Evolutionary conservation across 1,284 basidiomycete genomes (phyloP).

Genomic region (Caloboletus firmus): DNA sequence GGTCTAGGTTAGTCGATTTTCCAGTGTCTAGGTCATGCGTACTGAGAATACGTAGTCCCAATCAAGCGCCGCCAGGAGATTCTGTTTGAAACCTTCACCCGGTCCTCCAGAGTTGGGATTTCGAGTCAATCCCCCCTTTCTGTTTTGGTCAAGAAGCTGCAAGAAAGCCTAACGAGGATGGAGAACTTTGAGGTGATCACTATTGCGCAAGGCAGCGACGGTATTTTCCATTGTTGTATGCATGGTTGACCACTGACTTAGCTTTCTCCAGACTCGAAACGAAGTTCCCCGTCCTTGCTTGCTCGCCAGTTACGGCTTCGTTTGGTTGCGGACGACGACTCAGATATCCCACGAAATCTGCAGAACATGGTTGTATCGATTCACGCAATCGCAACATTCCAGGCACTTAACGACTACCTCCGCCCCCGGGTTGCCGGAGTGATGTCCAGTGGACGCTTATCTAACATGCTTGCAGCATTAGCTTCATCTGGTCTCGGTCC

Average conservation of each 20-base stretch:
- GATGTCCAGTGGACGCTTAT: conserved; percentile 65
- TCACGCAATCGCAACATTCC: conserved; percentile 95
- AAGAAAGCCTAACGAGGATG: conserved; percentile 90
- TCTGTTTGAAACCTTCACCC: conserved; percentile 72
- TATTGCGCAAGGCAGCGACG: conserved; percentile 74
- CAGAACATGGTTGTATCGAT: conserved; percentile 93
- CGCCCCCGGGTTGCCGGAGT: conserved; percentile 86
- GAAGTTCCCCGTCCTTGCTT: conserved; percentile 81
- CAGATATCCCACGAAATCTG: conserved; percentile 81
- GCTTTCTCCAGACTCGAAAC: conserved; percentile 65
- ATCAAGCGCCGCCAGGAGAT: conserved; percentile 65
- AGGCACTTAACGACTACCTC: conserved; percentile 92
- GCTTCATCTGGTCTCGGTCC: conserved; percentile 72
- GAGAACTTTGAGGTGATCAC: conserved; percentile 94
- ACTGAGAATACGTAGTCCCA: conserved; percentile 46
- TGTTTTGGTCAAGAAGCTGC: conserved; percentile 89
- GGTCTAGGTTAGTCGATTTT: conserved; percentile 30
- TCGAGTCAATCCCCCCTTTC: conserved; percentile 64
- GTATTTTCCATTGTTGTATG: conserved; percentile 37
- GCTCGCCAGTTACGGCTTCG: conserved; percentile 88
- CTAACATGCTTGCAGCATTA: conserved; percentile 89
- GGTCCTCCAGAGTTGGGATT: conserved; percentile 45
- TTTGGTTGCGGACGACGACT: conserved; percentile 83
- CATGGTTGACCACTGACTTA: conserved; percentile 4
- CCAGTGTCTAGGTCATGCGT: conserved; percentile 3